phyloP scores from a whole-genome alignment of 2,329 filamentous ascomycete genomes.

The Botryotinia globosa region DNA sequence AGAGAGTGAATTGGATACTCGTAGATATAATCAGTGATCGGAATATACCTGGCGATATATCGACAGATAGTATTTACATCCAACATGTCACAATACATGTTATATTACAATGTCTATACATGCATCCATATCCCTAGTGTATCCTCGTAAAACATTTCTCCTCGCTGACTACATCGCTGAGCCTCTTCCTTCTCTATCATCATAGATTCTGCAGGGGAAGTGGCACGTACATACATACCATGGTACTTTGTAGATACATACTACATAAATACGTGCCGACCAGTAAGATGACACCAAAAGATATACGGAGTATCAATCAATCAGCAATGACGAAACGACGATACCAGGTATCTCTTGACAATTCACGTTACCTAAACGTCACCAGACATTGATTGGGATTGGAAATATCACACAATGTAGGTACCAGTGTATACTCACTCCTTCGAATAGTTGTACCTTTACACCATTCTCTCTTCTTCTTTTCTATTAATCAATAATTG shows the following conservation, averaged over 20 bases:
- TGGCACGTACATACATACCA: neutral
- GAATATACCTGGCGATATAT: no score
- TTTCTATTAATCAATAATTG: neutral
- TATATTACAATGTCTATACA: neutral
- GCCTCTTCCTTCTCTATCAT: neutral
- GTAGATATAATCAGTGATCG: neutral
- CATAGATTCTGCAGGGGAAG: neutral
- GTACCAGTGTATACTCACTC: neutral
- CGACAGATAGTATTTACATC: neutral
- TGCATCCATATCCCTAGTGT: neutral
- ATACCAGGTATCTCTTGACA: neutral
- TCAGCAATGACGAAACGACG: conserved; percentile 2
- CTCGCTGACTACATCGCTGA: neutral
- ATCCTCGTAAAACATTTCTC: neutral
- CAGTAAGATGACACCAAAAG: neutral
- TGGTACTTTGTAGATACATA: no score
- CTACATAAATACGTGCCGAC: neutral
- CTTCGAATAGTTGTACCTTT: neutral
- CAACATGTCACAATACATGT: neutral
- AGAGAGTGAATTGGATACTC: neutral
- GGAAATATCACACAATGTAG: neutral
- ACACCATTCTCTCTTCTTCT: neutral
- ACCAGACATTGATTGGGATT: neutral
- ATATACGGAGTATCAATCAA: neutral
- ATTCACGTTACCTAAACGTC: neutral